phyloP scores from a whole-genome alignment of 306 rosid species.

The Oemleria cerasiformis region DNA sequence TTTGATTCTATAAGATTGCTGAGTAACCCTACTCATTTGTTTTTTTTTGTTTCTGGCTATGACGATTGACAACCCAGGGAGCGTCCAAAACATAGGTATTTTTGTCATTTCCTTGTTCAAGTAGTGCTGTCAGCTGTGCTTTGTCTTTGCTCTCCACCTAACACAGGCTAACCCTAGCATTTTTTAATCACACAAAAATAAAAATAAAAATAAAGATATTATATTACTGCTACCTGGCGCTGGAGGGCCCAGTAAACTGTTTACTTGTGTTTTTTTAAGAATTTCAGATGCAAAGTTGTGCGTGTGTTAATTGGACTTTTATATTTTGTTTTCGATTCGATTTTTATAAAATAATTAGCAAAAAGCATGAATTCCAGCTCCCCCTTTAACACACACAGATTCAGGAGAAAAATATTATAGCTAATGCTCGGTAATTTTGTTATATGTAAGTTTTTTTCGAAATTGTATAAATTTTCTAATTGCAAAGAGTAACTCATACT shows the following conservation, averaged over 20 bases:
- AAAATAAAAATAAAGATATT: not conserved
- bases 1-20: not conserved
- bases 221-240: not conserved
- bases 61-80: not conserved
- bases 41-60: not conserved
- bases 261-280: not conserved
- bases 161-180: not conserved
- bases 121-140: slow-evolving; percentile 9
- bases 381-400: not conserved
- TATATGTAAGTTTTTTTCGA: no score
- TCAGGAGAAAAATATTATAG: not conserved
- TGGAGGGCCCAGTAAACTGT: not conserved
- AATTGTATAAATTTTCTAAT: not conserved
- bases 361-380: not conserved
- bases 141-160: slow-evolving; percentile 22
- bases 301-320: not conserved
- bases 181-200: not conserved
- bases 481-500: not conserved
- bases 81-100: not conserved
- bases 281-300: not conserved
- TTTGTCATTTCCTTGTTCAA: not conserved
- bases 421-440: no score
- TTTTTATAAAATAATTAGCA: not conserved
- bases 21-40: not conserved
- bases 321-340: not conserved